These are phyloP conservation scores for Apiospora koreana DNA, from an alignment of 2,329 filamentous ascomycete genomes.

Conservation along the genomic window DNA sequence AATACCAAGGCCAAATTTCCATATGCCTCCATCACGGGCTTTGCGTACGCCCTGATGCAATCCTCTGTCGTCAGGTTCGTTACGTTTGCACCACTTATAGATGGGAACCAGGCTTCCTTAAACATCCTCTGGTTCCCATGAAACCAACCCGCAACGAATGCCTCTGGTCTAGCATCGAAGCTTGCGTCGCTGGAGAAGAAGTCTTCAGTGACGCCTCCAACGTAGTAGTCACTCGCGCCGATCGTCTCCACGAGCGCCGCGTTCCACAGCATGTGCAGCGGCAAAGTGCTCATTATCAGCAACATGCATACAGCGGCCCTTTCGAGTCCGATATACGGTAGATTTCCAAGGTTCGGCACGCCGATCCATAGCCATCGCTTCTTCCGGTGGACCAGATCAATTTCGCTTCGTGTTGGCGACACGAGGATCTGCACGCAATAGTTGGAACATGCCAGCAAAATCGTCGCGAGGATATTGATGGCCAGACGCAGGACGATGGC, in stretches of 20 bases:
- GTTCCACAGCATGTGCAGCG: conserved; percentile 14
- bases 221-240: conserved; percentile 9
- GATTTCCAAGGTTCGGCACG: conserved; percentile 53
- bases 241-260: conserved; percentile 12
- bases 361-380: conserved; percentile 55
- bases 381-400: conserved; percentile 46
- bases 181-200: background rate
- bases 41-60: conserved; percentile 12
- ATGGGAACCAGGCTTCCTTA: background rate
- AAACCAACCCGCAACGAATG: background rate
- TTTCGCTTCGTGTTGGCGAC: conserved; percentile 52
- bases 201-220: conserved; percentile 11
- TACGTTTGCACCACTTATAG: background rate
- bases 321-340: conserved; percentile 37
- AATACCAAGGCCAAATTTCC: conserved; percentile 11
- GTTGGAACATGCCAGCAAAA: conserved; percentile 50
- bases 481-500: conserved; percentile 44
- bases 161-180: background rate
- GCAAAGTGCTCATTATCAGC: background rate
- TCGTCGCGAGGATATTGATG: conserved; percentile 45
- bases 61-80: conserved; percentile 4
- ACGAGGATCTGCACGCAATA: conserved; percentile 55
- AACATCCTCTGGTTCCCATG: background rate
- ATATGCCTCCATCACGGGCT: background rate
- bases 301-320: background rate